phyloP scores from a whole-genome alignment of 2,329 filamentous ascomycete species.

The Aspergillus hiratsukae region DNA sequence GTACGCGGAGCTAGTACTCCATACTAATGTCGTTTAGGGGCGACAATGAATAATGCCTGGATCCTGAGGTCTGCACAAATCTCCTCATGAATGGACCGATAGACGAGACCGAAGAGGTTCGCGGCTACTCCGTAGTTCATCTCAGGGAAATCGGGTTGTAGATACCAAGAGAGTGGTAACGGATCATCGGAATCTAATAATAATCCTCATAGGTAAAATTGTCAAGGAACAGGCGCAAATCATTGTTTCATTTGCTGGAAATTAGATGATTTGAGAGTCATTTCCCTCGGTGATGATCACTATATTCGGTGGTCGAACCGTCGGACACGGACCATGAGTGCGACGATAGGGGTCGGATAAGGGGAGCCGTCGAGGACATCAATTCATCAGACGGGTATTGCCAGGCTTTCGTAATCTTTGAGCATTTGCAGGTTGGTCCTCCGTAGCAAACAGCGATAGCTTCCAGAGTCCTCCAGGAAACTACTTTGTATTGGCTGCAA shows the following conservation, averaged over 20 bases:
- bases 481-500: neutral
- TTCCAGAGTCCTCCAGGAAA: neutral
- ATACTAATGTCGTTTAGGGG: neutral
- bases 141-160: neutral
- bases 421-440: neutral
- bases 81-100: neutral
- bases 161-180: neutral
- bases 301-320: neutral
- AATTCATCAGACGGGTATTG: neutral
- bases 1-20: neutral
- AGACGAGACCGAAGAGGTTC: neutral
- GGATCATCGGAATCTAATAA: constrained; percentile 11
- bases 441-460: neutral
- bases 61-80: neutral
- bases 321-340: constrained; percentile 3
- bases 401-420: neutral
- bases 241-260: neutral
- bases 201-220: constrained; percentile 1
- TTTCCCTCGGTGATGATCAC: constrained; percentile 3
- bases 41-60: neutral
- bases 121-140: neutral
- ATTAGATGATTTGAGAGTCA: neutral
- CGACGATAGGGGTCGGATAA: neutral
- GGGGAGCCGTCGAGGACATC: neutral
- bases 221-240: neutral